Base-by-base conservation (phyloP, 106 monocot species). In the Allium sativum region DNA sequence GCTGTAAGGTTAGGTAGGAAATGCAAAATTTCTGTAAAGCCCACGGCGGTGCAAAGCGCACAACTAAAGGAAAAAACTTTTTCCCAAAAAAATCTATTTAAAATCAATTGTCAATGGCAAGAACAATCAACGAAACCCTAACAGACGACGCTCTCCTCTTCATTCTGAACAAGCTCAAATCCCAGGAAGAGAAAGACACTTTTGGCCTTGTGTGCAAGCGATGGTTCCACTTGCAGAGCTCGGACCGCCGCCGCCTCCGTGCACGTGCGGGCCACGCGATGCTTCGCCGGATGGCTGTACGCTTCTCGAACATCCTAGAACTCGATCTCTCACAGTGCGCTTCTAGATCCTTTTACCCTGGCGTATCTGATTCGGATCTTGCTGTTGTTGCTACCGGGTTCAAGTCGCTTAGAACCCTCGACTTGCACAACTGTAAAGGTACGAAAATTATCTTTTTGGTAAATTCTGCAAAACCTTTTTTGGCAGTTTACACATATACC, bases 201-300 rank as follows among this genome's bases (percentile, higher is more conserved):
- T 95, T 87, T 76, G 81, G 79, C 10, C 87, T 95, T 55, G 87
- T 95, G 11, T 95, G 95, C 84, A 81, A 69, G 79, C 86, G 95
- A 9, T 95, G 95, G 90, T 79, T 90, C 18, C 77, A 51, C 20
- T 48, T 95, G 6, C 90, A 95, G 87, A 95, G 86, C 78, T 57
- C 86, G 50, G 83, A 77, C 47, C 58, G 94, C 42, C 73, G 90
- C 44, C 71, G 83, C 65, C 81, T 95, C 22, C 66, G 75, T 12
- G 83, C 81, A 0, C 65, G 90, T 40, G 86, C 90, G 4, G 95
- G 95, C 1, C 84, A 86, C 18, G 81, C 63, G 18, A 87, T 90
- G 84, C 81, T 91, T 56, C 80, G 71, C 21, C 76, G 77, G 22
- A 82, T 96, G 78, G 86, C 90, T 40, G 66, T 55, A 6, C 81